These are phyloP conservation scores for Coriolopsis trogii DNA, from an alignment of 1,284 basidiomycete genomes.

Conservation along the genomic window DNA sequence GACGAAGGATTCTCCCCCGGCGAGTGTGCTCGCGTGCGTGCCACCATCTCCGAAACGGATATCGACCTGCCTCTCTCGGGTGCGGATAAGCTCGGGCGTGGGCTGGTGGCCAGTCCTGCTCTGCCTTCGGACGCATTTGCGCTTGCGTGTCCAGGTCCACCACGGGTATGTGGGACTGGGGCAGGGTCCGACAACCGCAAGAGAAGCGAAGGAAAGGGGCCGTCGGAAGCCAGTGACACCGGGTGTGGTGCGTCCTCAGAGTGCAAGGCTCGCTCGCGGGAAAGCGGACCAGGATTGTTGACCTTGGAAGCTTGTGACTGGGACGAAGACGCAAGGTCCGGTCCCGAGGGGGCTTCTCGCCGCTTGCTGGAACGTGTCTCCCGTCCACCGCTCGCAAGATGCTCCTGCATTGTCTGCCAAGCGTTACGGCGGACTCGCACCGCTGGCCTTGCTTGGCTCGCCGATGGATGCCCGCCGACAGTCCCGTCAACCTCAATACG, in stretches of 20 bases:
- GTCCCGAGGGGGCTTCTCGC: conserved; percentile 7
- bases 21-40: conserved; percentile 32
- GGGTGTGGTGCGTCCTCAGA: conserved; percentile 11
- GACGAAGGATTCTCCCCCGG: conserved; percentile 4
- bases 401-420: conserved; percentile 51
- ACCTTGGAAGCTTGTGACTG: conserved; percentile 12
- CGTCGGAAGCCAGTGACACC: conserved; percentile 7
- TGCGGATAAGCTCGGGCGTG: conserved; percentile 9
- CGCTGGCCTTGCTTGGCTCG: neutral
- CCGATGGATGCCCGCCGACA: neutral
- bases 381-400: conserved; percentile 37
- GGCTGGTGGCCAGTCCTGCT: too few species aligned
- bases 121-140: too few species aligned
- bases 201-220: conserved; percentile 25
- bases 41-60: conserved; percentile 38
- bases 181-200: conserved; percentile 26
- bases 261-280: conserved; percentile 18
- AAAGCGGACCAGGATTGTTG: neutral
- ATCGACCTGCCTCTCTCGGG: conserved; percentile 18
- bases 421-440: conserved; percentile 32
- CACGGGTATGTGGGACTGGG: too few species aligned
- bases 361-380: conserved; percentile 7
- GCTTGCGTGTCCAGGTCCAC: too few species aligned
- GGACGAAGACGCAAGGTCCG: conserved; percentile 8
- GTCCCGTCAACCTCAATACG: neutral